Conservation (phyloP, 192 early-diverging fungal species). For the Powellomyces hirtus region DNA sequence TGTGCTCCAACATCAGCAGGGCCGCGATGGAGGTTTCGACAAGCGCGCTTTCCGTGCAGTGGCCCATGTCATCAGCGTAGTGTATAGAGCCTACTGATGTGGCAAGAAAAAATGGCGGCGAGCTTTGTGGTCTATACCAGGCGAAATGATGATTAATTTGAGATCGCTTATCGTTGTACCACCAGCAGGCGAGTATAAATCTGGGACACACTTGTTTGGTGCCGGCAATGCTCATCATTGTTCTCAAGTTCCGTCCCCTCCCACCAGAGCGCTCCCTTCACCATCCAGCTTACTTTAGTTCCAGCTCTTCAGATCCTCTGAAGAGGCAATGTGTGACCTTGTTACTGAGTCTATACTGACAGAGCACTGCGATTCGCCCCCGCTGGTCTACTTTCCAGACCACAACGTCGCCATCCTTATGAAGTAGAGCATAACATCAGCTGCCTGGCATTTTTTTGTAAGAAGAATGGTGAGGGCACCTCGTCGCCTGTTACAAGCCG, state of each 20-base stretch:
- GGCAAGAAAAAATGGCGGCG: constrained; percentile 47
- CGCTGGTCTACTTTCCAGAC: constrained; percentile 55
- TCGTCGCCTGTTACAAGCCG: constrained; percentile 48
- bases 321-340: constrained; percentile 27
- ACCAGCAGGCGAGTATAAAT: no score
- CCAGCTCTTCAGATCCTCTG: constrained; percentile 7
- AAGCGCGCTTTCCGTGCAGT: constrained; percentile 36
- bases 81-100: constrained; percentile 32
- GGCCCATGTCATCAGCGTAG: constrained; percentile 55
- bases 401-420: constrained; percentile 46
- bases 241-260: not conserved
- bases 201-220: no score
- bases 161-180: no score
- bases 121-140: constrained; percentile 32
- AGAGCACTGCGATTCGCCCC: constrained; percentile 40
- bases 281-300: not conserved
- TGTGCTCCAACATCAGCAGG: constrained; percentile 27
- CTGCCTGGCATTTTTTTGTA: no score
- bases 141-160: no score
- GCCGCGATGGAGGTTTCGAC: constrained; percentile 23
- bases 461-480: no score
- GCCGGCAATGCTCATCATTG: no score
- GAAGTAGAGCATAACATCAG: not conserved
- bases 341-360: constrained; percentile 46
- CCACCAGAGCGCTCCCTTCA: not conserved